Base-by-base conservation (phyloP, 1,284 basidiomycete genomes). In the Trichosporon faecale region DNA sequence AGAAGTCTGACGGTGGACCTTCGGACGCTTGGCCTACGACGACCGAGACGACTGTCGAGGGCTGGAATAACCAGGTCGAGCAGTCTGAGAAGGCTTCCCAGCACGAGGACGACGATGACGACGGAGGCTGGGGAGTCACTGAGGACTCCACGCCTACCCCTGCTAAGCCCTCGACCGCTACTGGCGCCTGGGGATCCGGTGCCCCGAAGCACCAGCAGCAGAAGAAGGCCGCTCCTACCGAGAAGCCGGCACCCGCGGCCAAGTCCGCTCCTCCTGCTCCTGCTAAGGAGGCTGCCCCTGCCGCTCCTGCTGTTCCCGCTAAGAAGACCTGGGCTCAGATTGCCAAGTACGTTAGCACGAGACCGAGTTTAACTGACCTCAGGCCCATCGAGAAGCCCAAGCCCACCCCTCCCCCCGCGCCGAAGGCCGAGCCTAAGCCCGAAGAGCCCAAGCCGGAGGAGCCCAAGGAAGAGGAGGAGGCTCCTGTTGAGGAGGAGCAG, bases 351-450 rank as follows among this genome's bases (percentile, higher is more conserved):
- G 83, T 76, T 18, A 33, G 18, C 29, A 3, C n/a, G n/a, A n/a
- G n/a, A n/a, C n/a, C n/a, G n/a, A n/a, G n/a, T n/a, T 31, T 14
- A 11, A 11, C 61, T 64, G 16, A 64, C 40, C 25, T 9, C 65
- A 83, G 82, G 73, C 82, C 82, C 46, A 70, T 69, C 52, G 82
- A 84, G 70, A 83, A 83, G 74, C 82, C 82, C 68, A 83, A 83
- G 77, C 82, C 82, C 23, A 72, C 72, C 3, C 89, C 69, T 89
- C 90, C 71, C 89, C 93, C 70, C 88, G 91, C 35, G 89, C 90
- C 77, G 14, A 71, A 76, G 60, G 74, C 67, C 29, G 77, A 78
- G 68, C 74, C 79, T 25, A 72, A 76, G 67, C 68, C 75, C 29
- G 77, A 79, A 27, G 75, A 77, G 64, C 75, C 74, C 23, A 74